A percentile compares a stretch with the other conserved stretches of the same genome.
These are phyloP conservation scores for Pythium diclinum DNA, from an alignment of 352 stramenopile species.

Conservation along the genomic window DNA sequence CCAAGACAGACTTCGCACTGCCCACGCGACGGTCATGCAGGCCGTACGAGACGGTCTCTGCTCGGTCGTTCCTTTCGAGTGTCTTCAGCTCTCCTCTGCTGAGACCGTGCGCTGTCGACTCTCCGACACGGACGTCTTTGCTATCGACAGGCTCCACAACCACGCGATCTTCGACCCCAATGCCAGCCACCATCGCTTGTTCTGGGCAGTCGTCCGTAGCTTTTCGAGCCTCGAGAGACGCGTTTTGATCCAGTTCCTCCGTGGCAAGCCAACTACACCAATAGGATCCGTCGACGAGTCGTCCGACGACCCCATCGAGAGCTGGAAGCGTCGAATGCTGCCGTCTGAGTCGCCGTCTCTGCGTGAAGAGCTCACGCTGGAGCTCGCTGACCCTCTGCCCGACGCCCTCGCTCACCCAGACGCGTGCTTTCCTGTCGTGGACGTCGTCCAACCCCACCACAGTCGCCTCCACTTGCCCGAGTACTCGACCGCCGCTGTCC, in stretches of 20 bases:
- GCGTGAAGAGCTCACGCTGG: conserved; percentile 31
- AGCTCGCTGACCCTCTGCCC: conserved; percentile 40
- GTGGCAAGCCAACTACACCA: conserved; percentile 4
- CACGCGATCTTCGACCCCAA: conserved; percentile 33
- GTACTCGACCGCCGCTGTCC: conserved; percentile 47
- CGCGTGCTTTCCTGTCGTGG: conserved; percentile 56
- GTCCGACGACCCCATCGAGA: conserved; percentile 12
- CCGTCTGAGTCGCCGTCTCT: neutral
- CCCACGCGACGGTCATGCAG: conserved; percentile 23
- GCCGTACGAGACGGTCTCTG: conserved; percentile 54
- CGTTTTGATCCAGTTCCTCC: conserved; percentile 48
- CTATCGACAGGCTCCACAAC: conserved; percentile 25
- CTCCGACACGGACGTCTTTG: conserved; percentile 10
- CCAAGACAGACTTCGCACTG: neutral
- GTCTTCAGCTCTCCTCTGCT: conserved; percentile 41
- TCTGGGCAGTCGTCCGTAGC: conserved; percentile 38
- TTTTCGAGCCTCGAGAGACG: conserved; percentile 50
- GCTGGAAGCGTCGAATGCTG: conserved; percentile 13
- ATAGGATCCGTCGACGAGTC: neutral
- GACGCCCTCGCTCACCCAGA: conserved; percentile 52
- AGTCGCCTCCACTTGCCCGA: conserved; percentile 52
- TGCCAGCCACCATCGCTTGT: conserved; percentile 34
- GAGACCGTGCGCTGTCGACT: conserved; percentile 28
- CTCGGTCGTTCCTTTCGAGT: conserved; percentile 48
- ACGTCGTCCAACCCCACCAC: conserved; percentile 24